These are phyloP conservation scores for Fusarium nygamai DNA, from an alignment of 2,329 filamentous ascomycete genomes.

Conservation along the genomic window DNA sequence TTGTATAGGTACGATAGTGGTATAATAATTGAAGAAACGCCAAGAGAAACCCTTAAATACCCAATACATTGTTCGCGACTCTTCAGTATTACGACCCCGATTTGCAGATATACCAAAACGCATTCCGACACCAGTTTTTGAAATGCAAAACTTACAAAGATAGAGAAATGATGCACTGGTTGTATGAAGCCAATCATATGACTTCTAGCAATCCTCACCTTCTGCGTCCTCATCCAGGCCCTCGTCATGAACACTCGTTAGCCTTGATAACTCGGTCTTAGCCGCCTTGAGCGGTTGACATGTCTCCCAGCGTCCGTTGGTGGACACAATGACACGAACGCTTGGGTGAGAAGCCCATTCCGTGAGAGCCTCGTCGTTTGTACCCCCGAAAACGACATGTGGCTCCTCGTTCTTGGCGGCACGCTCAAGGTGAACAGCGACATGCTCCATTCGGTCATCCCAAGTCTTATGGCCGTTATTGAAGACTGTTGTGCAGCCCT, in stretches of 20 bases:
- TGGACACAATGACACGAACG: slow-evolving; percentile 51
- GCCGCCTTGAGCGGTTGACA: slow-evolving; percentile 45
- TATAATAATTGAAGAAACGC: slow-evolving; percentile 11
- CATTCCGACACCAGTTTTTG: not conserved
- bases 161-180: not conserved
- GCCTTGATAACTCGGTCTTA: slow-evolving; percentile 18
- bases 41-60: not conserved
- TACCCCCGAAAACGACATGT: slow-evolving; percentile 52
- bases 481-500: slow-evolving; percentile 69
- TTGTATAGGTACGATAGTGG: slow-evolving; percentile 4
- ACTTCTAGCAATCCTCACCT: slow-evolving; percentile 38
- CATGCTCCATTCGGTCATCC: slow-evolving; percentile 88
- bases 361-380: slow-evolving; percentile 51
- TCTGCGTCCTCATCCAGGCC: slow-evolving; percentile 43
- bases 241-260: not conserved
- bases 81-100: not conserved
- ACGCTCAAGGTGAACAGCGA: slow-evolving; percentile 79
- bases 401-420: slow-evolving; percentile 45
- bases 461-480: slow-evolving; percentile 70
- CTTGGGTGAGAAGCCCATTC: slow-evolving; percentile 51
- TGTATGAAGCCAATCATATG: not conserved
- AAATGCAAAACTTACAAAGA: not conserved
- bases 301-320: slow-evolving; percentile 46
- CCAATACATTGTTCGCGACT: not conserved
- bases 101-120: not conserved